Evolutionary conservation across 306 rosid genomes (phyloP).

Genomic region (Fagus sylvatica): DNA sequence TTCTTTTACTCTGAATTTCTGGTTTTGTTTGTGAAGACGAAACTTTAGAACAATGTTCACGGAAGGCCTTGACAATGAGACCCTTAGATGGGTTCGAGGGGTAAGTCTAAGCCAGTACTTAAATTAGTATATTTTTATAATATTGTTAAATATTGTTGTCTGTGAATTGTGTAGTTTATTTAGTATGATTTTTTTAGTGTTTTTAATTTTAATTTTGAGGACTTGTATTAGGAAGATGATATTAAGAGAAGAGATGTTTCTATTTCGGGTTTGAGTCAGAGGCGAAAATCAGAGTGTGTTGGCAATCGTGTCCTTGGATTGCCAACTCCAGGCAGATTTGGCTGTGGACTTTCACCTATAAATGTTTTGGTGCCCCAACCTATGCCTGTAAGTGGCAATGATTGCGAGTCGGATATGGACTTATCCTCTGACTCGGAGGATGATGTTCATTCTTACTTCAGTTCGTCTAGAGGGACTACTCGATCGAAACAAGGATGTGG

Average conservation of each 20-base stretch:
- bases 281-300: background rate
- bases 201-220: background rate
- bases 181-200: background rate
- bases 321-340: slow-evolving; percentile 8
- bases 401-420: slow-evolving; percentile 22
- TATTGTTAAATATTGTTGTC: background rate
- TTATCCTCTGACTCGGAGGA: slow-evolving; percentile 14
- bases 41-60: slow-evolving; percentile 5
- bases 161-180: background rate
- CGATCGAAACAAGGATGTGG: too few relatives aligned
- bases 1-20: background rate
- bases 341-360: slow-evolving; percentile 9
- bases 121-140: too few relatives aligned
- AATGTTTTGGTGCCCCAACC: background rate
- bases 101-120: slow-evolving; percentile 8
- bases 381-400: background rate
- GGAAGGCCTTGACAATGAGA: slow-evolving; percentile 14
- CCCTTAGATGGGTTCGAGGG: slow-evolving; percentile 25
- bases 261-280: background rate
- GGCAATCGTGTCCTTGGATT: background rate
- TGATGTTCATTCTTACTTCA: background rate
- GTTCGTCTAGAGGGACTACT: too few relatives aligned
- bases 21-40: background rate
- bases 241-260: background rate
- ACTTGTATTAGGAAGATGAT: background rate